Conservation (phyloP, 257 asterid genomes). For the Solanum pinnatisectum region DNA sequence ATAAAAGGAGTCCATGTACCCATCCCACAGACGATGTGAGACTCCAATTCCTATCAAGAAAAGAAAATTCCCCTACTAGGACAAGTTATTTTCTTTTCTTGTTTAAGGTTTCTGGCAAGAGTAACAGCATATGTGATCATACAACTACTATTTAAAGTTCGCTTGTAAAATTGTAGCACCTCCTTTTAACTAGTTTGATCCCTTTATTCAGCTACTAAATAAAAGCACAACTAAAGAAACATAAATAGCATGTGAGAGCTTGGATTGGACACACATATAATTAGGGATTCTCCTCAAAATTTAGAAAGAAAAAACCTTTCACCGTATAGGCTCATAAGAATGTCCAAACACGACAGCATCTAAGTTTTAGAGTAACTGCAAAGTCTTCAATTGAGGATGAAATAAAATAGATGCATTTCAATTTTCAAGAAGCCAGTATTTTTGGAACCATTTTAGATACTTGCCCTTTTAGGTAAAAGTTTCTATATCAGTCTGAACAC, state of each 20-base stretch:
- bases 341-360: not conserved
- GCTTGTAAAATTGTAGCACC: not conserved
- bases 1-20: not conserved
- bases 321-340: not conserved
- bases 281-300: not conserved
- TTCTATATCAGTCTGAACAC: not conserved
- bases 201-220: not conserved
- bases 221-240: not conserved
- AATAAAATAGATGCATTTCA: not conserved
- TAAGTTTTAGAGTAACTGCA: not conserved
- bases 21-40: not conserved
- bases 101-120: not conserved
- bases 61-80: not conserved
- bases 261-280: not conserved
- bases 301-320: not conserved
- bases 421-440: not conserved
- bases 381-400: not conserved
- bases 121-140: not conserved
- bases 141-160: not conserved
- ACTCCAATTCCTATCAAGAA: not conserved
- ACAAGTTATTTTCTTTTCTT: not conserved
- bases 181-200: not conserved
- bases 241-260: not conserved
- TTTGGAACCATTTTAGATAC: not conserved
- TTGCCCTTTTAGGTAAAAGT: not conserved